These are phyloP conservation scores for Pythium volutum DNA, from an alignment of 352 stramenopile species.

Conservation along the genomic window DNA sequence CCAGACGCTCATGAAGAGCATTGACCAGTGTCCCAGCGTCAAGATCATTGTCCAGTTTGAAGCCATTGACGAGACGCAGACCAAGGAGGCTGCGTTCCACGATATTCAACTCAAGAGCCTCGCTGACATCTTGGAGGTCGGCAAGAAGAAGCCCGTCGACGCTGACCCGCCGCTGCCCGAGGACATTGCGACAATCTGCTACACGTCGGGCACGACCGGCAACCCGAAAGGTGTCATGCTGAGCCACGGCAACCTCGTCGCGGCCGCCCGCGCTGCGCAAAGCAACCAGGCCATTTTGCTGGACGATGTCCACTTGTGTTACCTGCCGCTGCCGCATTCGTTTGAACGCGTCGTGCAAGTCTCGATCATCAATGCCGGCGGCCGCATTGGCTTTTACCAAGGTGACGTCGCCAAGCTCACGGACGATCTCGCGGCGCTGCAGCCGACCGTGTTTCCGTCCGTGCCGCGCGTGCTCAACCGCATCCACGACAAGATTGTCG, in stretches of 20 bases:
- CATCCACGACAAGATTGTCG: constrained; percentile 78
- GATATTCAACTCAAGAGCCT: constrained; percentile 42
- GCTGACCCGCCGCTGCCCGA: constrained; percentile 42
- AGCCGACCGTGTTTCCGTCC: constrained; percentile 88
- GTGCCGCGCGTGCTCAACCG: constrained; percentile 93
- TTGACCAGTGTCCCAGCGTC: constrained; percentile 46
- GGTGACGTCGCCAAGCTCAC: constrained; percentile 88
- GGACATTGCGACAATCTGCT: constrained; percentile 92
- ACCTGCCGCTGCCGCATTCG: constrained; percentile 94
- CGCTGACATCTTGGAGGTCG: constrained; percentile 32
- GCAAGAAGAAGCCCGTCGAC: constrained; percentile 40
- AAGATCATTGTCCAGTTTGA: constrained; percentile 57
- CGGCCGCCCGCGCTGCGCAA: constrained; percentile 31
- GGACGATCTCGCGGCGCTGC: constrained; percentile 88
- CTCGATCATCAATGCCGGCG: constrained; percentile 77
- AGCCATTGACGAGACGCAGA: constrained; percentile 37
- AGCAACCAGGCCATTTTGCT: constrained; percentile 25
- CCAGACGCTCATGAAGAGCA: constrained; percentile 42
- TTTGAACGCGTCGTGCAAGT: constrained; percentile 92
- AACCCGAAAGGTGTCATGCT: constrained; percentile 71
- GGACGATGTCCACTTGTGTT: constrained; percentile 49
- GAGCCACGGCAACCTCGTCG: constrained; percentile 49
- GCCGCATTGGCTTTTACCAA: constrained; percentile 67
- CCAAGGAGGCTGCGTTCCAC: constrained; percentile 26
- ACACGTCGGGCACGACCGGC: constrained; percentile 76